Base-by-base conservation (phyloP, 106 monocot species). In the Agapanthus africanus region DNA sequence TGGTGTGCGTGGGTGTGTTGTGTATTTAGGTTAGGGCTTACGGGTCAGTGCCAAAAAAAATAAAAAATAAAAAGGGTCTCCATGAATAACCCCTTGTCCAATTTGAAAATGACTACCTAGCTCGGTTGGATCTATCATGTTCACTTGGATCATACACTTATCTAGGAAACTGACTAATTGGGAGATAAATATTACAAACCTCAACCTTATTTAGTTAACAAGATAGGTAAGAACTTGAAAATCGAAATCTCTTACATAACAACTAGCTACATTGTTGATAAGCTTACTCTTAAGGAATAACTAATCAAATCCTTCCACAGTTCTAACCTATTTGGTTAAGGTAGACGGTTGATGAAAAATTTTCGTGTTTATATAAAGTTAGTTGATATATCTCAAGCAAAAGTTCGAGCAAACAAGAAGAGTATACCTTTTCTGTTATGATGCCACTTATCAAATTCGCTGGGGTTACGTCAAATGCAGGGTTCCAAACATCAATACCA, bases 381-480 rank as follows among this genome's bases (percentile, higher is more conserved):
- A 57, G 52, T 4, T 23, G 25, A 52, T 23, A 21, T 52, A 59
- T 16, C 18, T 36, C 36, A n/a, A 33, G 4, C 33, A 34, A 18
- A 0, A 16, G 10, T 68, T 31, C 25, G 31, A 54, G 5, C 57
- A 19, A 39, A 25, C 7, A 33, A 33, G 21, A 35, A 36, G 30
- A 44, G 44, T 19, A 63, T 54, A 97, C 97, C 92, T 87, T 97
- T 75, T 97, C 97, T 30, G 97, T 92, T 60, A 97, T 90, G 72
- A 97, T 97, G 30, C 84, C 92, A 37, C 82, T 89, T 50, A 97
- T 92, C 56, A 97, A 68, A 67, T 68, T 83, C 33, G 97, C 88
- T 14, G 92, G 92, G 32, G 97, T 97, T 30, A 97, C 88, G 84
- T 97, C 97, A 71, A 97, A 97, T 67, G 97, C 97, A 39, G 97